Base-by-base conservation (phyloP, 75 land plant species). In the Sequoia sempervirens region DNA sequence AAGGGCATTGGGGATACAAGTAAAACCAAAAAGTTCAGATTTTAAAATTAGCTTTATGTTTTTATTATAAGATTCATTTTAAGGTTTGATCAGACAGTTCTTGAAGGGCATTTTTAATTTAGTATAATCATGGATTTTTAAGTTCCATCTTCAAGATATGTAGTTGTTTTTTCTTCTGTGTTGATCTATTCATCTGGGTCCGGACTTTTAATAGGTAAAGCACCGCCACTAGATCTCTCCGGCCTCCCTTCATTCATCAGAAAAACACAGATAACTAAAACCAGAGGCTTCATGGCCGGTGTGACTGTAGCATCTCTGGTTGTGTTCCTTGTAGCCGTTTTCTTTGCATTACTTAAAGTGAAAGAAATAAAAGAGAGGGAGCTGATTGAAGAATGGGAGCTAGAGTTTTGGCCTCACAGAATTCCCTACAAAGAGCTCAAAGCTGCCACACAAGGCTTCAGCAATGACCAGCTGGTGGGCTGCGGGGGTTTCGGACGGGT, bases 371-470 rank as follows among this genome's bases (percentile, higher is more conserved):
- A 28, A 28, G 11, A 66, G 2, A n/a, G 20, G 26, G 30, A 66
- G 11, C 6, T 9, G n/a, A 66, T 66, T 85, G 28, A 80, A 74
- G 23, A 58, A 54, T 14, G 87, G 87, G 81, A 69, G 28, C n/a
- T 61, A 34, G 86, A 87, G 30, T 82, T 45, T 36, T 85, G 89
- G 28, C 86, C 87, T 12, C 87, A 88, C n/a, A 81, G 91, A 54
- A 86, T 85, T 41, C 50, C 76, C 61, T 92, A 88, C 88, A 83
- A 88, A 26, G 87, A 90, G 14, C 86, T 92, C 20, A 14, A 84
- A 36, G 23, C 61, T 2, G 92, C 93, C 54, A 92, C 93, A 4
- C 81, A 84, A 68, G 86, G 84, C 6, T 92, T 92, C 84, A 68
- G 30, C 1, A 76, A 85, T 17, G 43, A 64, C 56, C 61, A 46